phyloP scores from a whole-genome alignment of 148 eudicot genomes.

The Chenopodium berlandieri region DNA sequence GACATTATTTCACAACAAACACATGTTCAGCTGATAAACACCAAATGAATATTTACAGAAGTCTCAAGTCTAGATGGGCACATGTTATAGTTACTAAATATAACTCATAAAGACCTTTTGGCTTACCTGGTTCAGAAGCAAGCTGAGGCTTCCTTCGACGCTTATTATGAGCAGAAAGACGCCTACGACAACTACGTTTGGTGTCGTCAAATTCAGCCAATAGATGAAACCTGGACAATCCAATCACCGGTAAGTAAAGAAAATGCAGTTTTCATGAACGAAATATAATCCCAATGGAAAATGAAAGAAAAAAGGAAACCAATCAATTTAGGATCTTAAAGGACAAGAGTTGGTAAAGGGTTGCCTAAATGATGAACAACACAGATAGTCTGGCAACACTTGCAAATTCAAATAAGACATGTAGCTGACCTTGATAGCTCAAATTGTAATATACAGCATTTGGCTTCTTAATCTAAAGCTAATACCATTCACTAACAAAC shows the following conservation, averaged over 20 bases:
- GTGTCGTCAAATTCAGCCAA: slow-evolving; percentile 81
- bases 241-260: slow-evolving; percentile 11
- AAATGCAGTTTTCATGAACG: not conserved
- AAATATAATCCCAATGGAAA: not conserved
- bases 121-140: slow-evolving; percentile 35
- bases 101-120: slow-evolving; percentile 24
- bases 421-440: not conserved
- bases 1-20: not conserved
- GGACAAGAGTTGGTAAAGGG: not conserved
- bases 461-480: too few relatives aligned
- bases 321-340: not conserved
- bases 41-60: not conserved
- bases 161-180: slow-evolving; percentile 85
- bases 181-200: slow-evolving; percentile 87
- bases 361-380: not conserved
- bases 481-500: not conserved
- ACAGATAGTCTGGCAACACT: not conserved
- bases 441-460: not conserved
- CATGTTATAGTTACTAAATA: slow-evolving; percentile 1
- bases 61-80: not conserved
- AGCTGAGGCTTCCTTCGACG: slow-evolving; percentile 71
- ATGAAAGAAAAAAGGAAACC: not conserved
- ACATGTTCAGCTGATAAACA: not conserved
- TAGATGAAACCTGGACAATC: slow-evolving; percentile 61
- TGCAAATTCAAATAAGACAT: not conserved